These are phyloP conservation scores for Saccharata proteae DNA, from an alignment of 2,329 filamentous ascomycete genomes.

Conservation along the genomic window DNA sequence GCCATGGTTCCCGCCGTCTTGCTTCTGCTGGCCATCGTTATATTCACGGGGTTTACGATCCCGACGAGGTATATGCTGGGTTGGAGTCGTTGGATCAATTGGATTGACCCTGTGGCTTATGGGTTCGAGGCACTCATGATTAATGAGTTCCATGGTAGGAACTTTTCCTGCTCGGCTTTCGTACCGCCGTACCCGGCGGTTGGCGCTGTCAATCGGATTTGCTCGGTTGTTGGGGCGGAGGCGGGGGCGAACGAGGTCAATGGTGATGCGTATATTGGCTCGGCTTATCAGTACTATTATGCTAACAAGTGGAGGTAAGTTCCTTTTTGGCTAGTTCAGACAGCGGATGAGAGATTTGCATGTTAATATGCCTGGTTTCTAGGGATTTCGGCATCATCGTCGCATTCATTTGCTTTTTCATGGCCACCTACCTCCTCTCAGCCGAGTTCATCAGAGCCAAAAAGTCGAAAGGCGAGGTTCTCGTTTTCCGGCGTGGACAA, in stretches of 20 bases:
- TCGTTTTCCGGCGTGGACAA: slow-evolving; percentile 37
- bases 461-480: slow-evolving; percentile 40
- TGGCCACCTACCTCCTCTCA: slow-evolving; percentile 30
- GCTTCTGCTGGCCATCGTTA: slow-evolving; percentile 53
- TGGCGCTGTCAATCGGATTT: slow-evolving; percentile 22
- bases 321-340: too few relatives aligned
- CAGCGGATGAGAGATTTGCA: too few relatives aligned
- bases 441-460: slow-evolving; percentile 36
- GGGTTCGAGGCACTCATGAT: slow-evolving; percentile 70
- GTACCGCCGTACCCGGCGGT: slow-evolving; percentile 33
- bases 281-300: slow-evolving; percentile 21
- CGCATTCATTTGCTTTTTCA: slow-evolving; percentile 32
- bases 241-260: slow-evolving; percentile 26
- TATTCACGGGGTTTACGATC: slow-evolving; percentile 53
- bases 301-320: slow-evolving; percentile 31
- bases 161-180: slow-evolving; percentile 40
- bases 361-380: slow-evolving; percentile 5
- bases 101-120: slow-evolving; percentile 67
- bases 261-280: slow-evolving; percentile 26
- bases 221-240: slow-evolving; percentile 29
- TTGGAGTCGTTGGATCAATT: slow-evolving; percentile 78
- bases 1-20: slow-evolving; percentile 45
- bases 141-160: slow-evolving; percentile 59
- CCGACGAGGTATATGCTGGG: slow-evolving; percentile 53
- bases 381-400: slow-evolving; percentile 34